phyloP scores from a whole-genome alignment of 2,329 filamentous ascomycete species.

The Simplicillium sp. region DNA sequence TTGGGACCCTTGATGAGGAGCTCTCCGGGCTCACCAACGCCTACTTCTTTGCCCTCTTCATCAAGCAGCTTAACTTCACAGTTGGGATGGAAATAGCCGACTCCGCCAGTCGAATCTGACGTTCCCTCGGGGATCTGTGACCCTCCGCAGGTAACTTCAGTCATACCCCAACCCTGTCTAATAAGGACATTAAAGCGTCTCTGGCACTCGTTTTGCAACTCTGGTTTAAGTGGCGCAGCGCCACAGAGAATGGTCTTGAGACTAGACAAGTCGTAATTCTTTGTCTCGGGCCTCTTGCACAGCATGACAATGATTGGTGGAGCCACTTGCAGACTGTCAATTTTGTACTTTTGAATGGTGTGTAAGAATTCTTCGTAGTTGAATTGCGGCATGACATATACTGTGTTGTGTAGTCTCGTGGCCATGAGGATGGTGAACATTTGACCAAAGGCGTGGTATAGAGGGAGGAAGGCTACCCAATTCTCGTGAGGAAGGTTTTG shows the following conservation, averaged over 20 bases:
- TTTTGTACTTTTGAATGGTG: conserved; percentile 37
- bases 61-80: conserved; percentile 42
- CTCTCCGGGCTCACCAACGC: conserved; percentile 38
- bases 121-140: conserved; percentile 27
- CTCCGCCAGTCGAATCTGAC: conserved; percentile 30
- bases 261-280: conserved; percentile 41
- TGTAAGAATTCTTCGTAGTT: conserved; percentile 43
- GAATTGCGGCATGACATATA: conserved; percentile 49
- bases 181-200: conserved; percentile 27
- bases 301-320: conserved; percentile 51
- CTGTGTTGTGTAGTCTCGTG: conserved; percentile 29
- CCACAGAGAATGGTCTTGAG: conserved; percentile 38
- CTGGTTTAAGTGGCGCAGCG: conserved; percentile 38
- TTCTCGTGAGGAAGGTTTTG: conserved; percentile 29
- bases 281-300: conserved; percentile 44
- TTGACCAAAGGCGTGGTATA: conserved; percentile 54
- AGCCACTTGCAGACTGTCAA: conserved; percentile 43
- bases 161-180: conserved; percentile 53
- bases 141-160: conserved; percentile 36
- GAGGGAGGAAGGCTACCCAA: conserved; percentile 53
- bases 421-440: conserved; percentile 39
- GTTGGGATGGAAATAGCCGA: conserved; percentile 45
- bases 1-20: conserved; percentile 45
- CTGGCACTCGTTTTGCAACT: conserved; percentile 36
- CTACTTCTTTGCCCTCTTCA: conserved; percentile 40